A percentile compares a stretch with the other conserved stretches of the same genome.
phyloP scores from a whole-genome alignment of 805 yeast species.

The Kluyveromyces starmeri region DNA sequence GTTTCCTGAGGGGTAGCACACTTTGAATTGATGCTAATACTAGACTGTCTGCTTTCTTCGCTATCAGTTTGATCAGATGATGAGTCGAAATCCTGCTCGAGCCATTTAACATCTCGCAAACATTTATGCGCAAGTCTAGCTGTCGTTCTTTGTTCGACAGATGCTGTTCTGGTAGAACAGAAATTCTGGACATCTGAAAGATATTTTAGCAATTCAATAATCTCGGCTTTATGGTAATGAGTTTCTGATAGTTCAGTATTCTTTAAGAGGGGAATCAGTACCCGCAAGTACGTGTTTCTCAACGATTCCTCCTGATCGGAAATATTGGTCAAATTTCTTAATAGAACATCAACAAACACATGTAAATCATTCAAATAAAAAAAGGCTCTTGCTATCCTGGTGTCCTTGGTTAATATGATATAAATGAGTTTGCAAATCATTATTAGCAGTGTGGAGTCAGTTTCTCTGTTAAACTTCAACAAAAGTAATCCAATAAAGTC shows the following conservation, averaged over 20 bases:
- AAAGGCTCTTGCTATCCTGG: conserved; percentile 48
- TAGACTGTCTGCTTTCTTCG: conserved; percentile 18
- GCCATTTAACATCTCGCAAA: conserved; percentile 29
- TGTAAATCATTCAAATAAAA: conserved; percentile 78
- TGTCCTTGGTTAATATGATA: conserved; percentile 53
- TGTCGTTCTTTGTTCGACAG: conserved; percentile 30
- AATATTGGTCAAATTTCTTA: conserved; percentile 68
- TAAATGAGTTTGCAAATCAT: conserved; percentile 73
- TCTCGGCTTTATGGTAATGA: conserved; percentile 48
- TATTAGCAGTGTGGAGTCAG: conserved; percentile 63
- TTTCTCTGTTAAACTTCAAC: conserved; percentile 64
- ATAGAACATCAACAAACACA: conserved; percentile 72
- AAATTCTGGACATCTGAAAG: conserved; percentile 28
- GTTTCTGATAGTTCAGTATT: conserved; percentile 52
- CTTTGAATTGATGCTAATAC: conserved; percentile 12
- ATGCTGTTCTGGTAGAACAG: conserved; percentile 15
- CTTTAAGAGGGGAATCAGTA: conserved; percentile 59
- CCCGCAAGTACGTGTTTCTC: conserved; percentile 65
- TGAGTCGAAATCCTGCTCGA: conserved; percentile 8
- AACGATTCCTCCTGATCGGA: conserved; percentile 49
- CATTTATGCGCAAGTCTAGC: conserved; percentile 35
- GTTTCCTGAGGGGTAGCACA: conserved; percentile 3
- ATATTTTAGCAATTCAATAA: conserved; percentile 42
- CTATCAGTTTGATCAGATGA: conserved; percentile 3
- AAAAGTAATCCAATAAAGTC: conserved; percentile 62